Evolutionary conservation across 805 yeast species (phyloP).

Genomic region (Saccharomycopsis javanensis): DNA sequence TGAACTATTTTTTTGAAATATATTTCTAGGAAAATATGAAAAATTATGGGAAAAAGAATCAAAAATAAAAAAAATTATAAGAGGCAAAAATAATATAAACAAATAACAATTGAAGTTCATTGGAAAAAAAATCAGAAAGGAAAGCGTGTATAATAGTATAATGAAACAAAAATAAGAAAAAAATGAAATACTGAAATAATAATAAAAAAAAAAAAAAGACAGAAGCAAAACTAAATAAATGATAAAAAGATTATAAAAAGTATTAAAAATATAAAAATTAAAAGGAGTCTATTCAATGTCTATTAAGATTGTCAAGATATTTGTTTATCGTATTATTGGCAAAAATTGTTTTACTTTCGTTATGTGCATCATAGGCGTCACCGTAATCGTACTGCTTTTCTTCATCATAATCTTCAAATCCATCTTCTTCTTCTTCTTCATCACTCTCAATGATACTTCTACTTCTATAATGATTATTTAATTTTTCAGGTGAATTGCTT

Average conservation of each 20-base stretch:
- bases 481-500: not conserved
- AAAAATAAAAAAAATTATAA: too few relatives aligned
- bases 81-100: too few relatives aligned
- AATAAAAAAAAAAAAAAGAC: not conserved
- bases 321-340: not conserved
- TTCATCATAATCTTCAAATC: not conserved
- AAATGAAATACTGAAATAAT: not conserved
- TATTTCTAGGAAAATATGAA: too few relatives aligned
- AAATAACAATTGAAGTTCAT: not conserved
- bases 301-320: not conserved
- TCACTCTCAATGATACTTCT: not conserved
- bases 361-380: not conserved
- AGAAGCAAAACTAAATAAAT: not conserved
- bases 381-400: not conserved
- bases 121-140: too few relatives aligned
- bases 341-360: not conserved
- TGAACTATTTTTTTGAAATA: too few relatives aligned
- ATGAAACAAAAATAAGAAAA: not conserved
- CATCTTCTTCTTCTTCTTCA: conserved; percentile 4
- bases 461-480: not conserved
- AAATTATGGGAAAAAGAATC: too few relatives aligned
- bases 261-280: not conserved
- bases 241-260: not conserved
- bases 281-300: not conserved
- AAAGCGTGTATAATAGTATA: not conserved